Percentiles rank a stretch among this genome's conserved stretches.
These are phyloP conservation scores for Canna indica DNA, from an alignment of 176 grass and related monocot genomes.

Conservation along the genomic window DNA sequence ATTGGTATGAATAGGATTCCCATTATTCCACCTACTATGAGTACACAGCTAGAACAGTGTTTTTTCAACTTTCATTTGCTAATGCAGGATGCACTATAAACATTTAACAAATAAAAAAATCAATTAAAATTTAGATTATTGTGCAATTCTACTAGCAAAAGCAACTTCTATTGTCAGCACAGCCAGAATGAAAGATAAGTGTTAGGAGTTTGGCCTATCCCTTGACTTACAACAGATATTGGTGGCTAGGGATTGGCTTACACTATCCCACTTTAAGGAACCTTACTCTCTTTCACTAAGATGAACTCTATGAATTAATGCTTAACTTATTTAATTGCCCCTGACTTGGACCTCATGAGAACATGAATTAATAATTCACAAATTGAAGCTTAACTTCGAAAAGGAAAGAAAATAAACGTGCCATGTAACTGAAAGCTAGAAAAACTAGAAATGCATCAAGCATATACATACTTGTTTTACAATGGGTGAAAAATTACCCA, in stretches of 20 bases:
- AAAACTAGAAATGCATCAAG: not conserved
- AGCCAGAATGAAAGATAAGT: not conserved
- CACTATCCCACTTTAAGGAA: not conserved
- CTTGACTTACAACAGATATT: not conserved
- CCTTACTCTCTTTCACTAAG: not conserved
- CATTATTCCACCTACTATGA: too few relatives aligned
- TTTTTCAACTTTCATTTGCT: too few relatives aligned
- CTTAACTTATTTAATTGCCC: not conserved
- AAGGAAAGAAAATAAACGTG: not conserved
- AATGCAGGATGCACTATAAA: too few relatives aligned
- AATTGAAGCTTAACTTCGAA: not conserved
- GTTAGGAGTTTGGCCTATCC: not conserved
- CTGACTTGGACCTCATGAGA: not conserved
- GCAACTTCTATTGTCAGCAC: too few relatives aligned
- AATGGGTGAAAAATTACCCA: slow-evolving; percentile 97
- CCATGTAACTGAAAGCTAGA: not conserved
- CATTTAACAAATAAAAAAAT: too few relatives aligned
- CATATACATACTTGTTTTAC: slow-evolving; percentile 55
- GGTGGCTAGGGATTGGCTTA: not conserved
- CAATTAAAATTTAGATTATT: too few relatives aligned
- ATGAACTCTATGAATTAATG: not conserved
- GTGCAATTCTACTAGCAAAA: too few relatives aligned
- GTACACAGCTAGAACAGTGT: too few relatives aligned
- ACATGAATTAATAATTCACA: not conserved
- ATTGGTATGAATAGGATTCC: too few relatives aligned